Evolutionary conservation across 2,329 filamentous ascomycete genomes (phyloP), one percentile per base, ranked within the genome.

Genomic region (Trichoderma harzianum): DNA sequence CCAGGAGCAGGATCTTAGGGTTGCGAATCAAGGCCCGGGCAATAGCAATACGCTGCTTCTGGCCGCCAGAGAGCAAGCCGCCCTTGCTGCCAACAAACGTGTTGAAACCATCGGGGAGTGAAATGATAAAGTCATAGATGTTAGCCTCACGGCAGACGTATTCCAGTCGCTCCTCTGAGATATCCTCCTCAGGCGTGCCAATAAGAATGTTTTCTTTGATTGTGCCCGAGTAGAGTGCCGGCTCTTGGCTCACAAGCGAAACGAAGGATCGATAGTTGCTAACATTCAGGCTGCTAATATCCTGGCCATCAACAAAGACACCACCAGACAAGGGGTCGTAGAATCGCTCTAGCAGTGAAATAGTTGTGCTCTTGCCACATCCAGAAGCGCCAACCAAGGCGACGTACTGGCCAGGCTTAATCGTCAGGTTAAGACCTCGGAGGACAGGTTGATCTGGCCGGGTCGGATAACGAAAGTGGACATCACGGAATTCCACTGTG

Each of bases 41-140:
- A 79, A 98, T 98, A 64, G 94, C 95, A 43, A 98, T 91, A 73
- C 96, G 92, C 82, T 98, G 95, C 79, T 97, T 97, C 82, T 98
- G 96, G 0, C 95, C 96, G 70, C 96, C 95, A 2, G 92, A 95
- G 18, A 97, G 84, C 79, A 98, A 88, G 18, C 90, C 88, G 58
- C 95, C 96, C 83, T 97, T 97, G 80, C 88, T 93, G 32, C 96
- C 95, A 34, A 97, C 94, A 2, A 95, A 79, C 0, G 95, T 97
- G 77, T 91, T 88, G 83, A 97, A 94, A 18, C 93, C 94, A 2
- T 97, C 93, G 1, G 93, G 93, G 21, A 97, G 85, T 5, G 92
- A 95, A 76, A 93, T 85, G 83, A 97, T 94, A 79, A 97, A 97
- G 77, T 97, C 93, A 82, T 95, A 94, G 75, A 97, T 97, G 78